Evolutionary conservation across 768 basidiomycete genomes (phyloP).

Genomic region (Suillus hirtellus): DNA sequence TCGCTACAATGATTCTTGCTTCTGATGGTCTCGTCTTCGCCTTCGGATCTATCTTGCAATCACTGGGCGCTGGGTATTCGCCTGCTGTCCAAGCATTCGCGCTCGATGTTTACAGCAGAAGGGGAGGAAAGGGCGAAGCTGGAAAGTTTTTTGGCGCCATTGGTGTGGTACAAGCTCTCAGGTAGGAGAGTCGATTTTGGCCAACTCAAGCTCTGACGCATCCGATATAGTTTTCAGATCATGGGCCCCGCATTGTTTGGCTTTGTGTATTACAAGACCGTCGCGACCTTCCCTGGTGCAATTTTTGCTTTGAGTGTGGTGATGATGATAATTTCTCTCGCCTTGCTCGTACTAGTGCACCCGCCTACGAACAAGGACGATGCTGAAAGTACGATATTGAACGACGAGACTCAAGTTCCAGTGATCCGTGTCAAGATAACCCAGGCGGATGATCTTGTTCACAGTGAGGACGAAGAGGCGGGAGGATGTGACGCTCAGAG

Average conservation of each 20-base stretch:
- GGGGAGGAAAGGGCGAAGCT: slow-evolving; percentile 53
- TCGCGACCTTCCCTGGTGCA: slow-evolving; percentile 63
- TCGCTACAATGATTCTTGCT: slow-evolving; percentile 50
- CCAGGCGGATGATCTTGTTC: slow-evolving; percentile 8
- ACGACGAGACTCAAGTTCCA: slow-evolving; percentile 6
- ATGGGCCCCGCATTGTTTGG: slow-evolving; percentile 76
- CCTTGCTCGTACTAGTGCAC: slow-evolving; percentile 49
- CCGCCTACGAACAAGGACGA: slow-evolving; percentile 26
- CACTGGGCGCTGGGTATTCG: slow-evolving; percentile 62
- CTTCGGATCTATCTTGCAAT: slow-evolving; percentile 44
- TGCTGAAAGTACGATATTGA: not conserved
- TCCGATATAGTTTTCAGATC: slow-evolving; percentile 54
- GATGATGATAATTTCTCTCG: slow-evolving; percentile 42
- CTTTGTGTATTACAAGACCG: slow-evolving; percentile 67
- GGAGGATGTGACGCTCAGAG: not conserved
- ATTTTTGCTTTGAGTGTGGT: slow-evolving; percentile 63
- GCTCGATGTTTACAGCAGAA: slow-evolving; percentile 59
- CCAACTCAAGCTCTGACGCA: not conserved
- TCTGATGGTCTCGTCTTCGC: slow-evolving; percentile 52
- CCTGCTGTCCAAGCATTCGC: slow-evolving; percentile 76
- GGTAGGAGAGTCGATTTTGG: slow-evolving; percentile 37
- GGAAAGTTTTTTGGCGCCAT: slow-evolving; percentile 82
- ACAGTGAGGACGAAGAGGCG: slow-evolving; percentile 9
- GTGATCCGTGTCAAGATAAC: slow-evolving; percentile 1
- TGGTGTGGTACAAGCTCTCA: slow-evolving; percentile 69